These are phyloP conservation scores for Jackrogersella minutella DNA, from an alignment of 495 filamentous ascomycete genomes.

Conservation along the genomic window DNA sequence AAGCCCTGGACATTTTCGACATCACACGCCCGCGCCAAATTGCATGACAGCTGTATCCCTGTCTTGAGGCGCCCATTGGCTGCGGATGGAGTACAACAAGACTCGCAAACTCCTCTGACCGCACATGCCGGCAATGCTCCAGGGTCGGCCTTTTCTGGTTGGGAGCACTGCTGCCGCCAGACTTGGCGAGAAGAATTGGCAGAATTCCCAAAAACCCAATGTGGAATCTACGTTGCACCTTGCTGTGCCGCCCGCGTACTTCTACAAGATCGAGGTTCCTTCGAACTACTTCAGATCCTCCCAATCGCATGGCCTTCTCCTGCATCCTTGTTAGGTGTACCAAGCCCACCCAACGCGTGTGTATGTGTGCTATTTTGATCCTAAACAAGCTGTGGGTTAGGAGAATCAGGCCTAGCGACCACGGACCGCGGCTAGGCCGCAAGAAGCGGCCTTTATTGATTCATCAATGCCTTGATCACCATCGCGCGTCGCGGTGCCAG, in stretches of 20 bases:
- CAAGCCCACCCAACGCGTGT: conserved; percentile 25
- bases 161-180: conserved; percentile 37
- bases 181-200: conserved; percentile 39
- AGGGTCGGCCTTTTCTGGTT: conserved; percentile 39
- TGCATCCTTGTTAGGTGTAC: conserved; percentile 31
- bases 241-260: conserved; percentile 40
- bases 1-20: conserved; percentile 42
- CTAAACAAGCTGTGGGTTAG: conserved; percentile 32
- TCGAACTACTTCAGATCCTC: conserved; percentile 39
- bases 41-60: conserved; percentile 52
- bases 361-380: conserved; percentile 39
- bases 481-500: conserved; percentile 15
- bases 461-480: conserved; percentile 11
- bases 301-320: conserved; percentile 36
- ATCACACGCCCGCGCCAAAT: conserved; percentile 54
- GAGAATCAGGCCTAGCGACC: conserved; percentile 20
- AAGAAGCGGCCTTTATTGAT: conserved; percentile 37
- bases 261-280: conserved; percentile 41
- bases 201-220: conserved; percentile 40
- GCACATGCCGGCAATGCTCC: conserved; percentile 47
- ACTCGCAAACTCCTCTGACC: conserved; percentile 45
- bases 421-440: conserved; percentile 27
- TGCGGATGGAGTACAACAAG: conserved; percentile 35
- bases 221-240: conserved; percentile 36
- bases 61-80: conserved; percentile 49